Percentiles rank a stretch among this genome's conserved stretches.
Conservation (phyloP, 108 stramenopile genomes). For the Chaetoceros muelleri region DNA sequence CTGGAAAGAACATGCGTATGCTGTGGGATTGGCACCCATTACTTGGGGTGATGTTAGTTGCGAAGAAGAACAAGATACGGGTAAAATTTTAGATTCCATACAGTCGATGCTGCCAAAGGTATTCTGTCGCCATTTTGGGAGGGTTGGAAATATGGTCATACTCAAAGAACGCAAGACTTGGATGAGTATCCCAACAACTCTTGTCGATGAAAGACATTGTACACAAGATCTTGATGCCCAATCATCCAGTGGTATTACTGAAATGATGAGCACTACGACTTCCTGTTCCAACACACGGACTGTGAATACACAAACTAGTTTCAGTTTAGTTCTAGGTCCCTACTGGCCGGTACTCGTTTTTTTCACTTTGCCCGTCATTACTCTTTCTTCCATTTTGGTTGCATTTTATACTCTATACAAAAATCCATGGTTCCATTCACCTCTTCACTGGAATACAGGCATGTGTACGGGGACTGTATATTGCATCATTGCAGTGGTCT, state of each 20-base stretch:
- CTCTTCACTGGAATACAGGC: too few species aligned
- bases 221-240: not conserved
- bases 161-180: not conserved
- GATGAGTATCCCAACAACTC: not conserved
- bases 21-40: constrained; percentile 38
- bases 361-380: constrained; percentile 23
- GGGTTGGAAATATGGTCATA: constrained; percentile 10
- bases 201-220: not conserved
- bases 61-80: constrained; percentile 5
- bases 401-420: not conserved
- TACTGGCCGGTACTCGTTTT: constrained; percentile 27
- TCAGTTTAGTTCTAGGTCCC: constrained; percentile 38
- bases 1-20: constrained; percentile 39
- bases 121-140: constrained; percentile 4
- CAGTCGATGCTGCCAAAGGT: not conserved
- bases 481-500: not conserved
- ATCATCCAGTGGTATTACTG: not conserved
- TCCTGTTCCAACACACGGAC: not conserved
- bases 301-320: not conserved
- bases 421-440: too few species aligned
- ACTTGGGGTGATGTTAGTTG: constrained; percentile 24
- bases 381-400: constrained; percentile 20
- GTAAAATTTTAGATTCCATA: not conserved
- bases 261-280: not conserved
- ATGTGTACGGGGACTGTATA: not conserved